Evolutionary conservation across 208 protist species (phyloP).

Genomic region (Trypanosoma cruzi): DNA sequence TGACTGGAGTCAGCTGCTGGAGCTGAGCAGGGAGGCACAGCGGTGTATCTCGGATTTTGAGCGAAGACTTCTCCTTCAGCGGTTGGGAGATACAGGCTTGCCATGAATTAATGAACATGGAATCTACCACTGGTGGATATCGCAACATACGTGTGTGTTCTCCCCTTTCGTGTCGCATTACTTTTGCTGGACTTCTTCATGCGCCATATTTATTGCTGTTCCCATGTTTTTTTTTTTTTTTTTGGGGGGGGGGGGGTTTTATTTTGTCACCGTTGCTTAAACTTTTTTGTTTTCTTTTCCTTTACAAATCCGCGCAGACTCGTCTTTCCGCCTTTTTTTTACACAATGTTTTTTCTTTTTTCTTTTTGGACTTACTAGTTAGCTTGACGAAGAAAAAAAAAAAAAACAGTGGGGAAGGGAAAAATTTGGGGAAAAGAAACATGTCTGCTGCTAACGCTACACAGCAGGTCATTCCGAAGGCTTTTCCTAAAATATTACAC

Average conservation of each 20-base stretch:
- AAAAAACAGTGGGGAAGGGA: no score
- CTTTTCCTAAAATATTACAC: slow-evolving; percentile 74
- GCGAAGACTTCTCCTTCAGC: slow-evolving; percentile 24
- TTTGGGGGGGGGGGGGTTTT: no score
- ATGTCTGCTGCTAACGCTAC: slow-evolving; percentile 47
- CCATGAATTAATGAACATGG: slow-evolving; percentile 1
- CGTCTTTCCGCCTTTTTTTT: no score
- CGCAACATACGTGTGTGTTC: slow-evolving; percentile 6
- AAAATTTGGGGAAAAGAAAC: background rate
- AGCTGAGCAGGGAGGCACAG: slow-evolving; percentile 27
- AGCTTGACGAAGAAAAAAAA: slow-evolving; percentile 7
- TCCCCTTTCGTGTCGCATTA: slow-evolving; percentile 16
- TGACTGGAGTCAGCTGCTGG: slow-evolving; percentile 20
- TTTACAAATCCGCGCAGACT: no score
- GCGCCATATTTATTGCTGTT: background rate
- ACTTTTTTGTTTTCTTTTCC: no score
- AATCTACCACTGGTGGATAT: background rate
- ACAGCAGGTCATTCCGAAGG: slow-evolving; percentile 74
- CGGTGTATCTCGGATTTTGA: slow-evolving; percentile 29
- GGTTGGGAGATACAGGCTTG: slow-evolving; percentile 13
- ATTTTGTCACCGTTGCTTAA: no score
- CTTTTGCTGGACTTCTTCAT: background rate
- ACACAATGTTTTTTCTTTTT: slow-evolving; percentile 24
- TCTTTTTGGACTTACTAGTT: no score
- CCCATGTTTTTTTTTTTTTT: background rate